Evolutionary conservation across 495 filamentous ascomycete species (phyloP), one percentile per base, ranked within the genome.

Genomic region (Penicillium pulvis): DNA sequence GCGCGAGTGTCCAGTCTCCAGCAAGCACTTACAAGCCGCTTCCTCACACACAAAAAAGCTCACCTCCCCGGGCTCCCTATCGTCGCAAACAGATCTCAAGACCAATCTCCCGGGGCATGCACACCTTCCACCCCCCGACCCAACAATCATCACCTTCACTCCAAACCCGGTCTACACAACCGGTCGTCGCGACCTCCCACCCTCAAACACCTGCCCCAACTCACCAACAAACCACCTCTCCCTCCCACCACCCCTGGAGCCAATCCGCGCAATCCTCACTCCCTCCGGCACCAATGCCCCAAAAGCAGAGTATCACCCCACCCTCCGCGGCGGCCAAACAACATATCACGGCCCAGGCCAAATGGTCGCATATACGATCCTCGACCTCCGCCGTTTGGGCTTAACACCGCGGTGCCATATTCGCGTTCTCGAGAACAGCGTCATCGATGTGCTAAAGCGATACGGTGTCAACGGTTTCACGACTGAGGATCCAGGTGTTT

Each of bases 321-420:
- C 91, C 6, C 82, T 87, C 8, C 87, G 94, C 46, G 94, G 94
- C 61, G 94, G 94, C 0, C 90, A 94, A 57, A 93, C 90, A 0
- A 98, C 94, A 5, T 98, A 96, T 77, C 94, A 98, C 68, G 94
- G 94, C 0, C 94, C 94, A 0, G 94, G 94, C 0, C 94, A 98
- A 69, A 74, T 93, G 58, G 90, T 97, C 24, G 87, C 91, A 12
- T 98, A 96, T 72, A 90, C 93, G 14, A 85, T 98, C 41, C 72
- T 94, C 20, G 90, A 96, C 66, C 79, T 97, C 17, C 74, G 76
- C n/a, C 64, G 73, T 0, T 78, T 88, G 28, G 74, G 73, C 0
- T 61, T 86, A 0, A 79, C 75, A 0, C 79, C 85, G 7, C 76
- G 90, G 16, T 84, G 81, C 61, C 95, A 92, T 65, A 85, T 95